Evolutionary conservation across 257 asterid genomes (phyloP).

Genomic region (Osmanthus fragrans): DNA sequence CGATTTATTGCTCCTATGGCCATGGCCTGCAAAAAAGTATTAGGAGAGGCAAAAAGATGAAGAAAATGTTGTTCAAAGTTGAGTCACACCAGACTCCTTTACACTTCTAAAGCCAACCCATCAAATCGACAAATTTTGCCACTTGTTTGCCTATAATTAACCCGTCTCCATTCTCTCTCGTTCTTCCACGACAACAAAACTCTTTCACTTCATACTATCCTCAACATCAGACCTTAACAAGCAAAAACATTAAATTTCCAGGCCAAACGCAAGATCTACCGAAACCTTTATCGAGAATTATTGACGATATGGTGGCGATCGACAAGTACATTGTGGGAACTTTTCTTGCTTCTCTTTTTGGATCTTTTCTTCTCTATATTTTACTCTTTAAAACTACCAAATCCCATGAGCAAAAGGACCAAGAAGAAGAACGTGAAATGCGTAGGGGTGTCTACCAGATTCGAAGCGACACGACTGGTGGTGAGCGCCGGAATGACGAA

Average conservation of each 20-base stretch:
- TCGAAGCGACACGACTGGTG: conserved; percentile 12
- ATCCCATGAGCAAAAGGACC: conserved; percentile 2
- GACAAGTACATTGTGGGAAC: conserved; percentile 33
- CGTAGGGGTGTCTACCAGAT: conserved; percentile 6
- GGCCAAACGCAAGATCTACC: background rate
- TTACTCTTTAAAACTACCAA: conserved; percentile 17
- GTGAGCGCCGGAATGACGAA: conserved; percentile 10
- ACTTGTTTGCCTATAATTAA: background rate
- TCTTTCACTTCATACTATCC: background rate
- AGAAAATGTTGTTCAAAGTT: no score
- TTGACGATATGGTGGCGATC: conserved; percentile 15
- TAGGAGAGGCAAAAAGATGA: no score
- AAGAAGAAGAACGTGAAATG: conserved; percentile 2
- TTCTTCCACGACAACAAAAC: background rate
- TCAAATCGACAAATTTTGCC: background rate
- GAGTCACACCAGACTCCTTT: no score
- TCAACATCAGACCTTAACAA: background rate
- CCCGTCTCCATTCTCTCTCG: background rate
- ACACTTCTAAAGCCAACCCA: no score
- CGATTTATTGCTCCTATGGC: no score
- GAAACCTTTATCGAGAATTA: background rate
- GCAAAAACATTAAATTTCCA: background rate
- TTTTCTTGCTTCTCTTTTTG: conserved; percentile 31
- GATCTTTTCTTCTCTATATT: conserved; percentile 28
- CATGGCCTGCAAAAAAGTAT: no score